Conservation (phyloP, 306 rosid genomes). For the Begonia masoniana region DNA sequence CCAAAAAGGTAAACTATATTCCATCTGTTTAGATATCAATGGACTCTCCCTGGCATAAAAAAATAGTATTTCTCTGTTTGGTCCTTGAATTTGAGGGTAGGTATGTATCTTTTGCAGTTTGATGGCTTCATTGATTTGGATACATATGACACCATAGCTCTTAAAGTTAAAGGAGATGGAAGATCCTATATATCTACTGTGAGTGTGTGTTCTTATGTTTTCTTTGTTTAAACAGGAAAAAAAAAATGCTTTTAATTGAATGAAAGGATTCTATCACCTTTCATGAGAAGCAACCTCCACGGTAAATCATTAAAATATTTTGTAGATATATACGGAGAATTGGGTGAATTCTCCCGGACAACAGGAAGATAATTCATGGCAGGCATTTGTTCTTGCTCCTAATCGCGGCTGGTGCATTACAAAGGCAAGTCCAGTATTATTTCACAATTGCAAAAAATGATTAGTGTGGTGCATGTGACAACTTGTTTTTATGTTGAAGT, state of each 20-base stretch:
- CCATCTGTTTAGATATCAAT: background rate
- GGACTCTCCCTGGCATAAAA: background rate
- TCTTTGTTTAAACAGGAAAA: background rate
- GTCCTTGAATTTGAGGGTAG: background rate
- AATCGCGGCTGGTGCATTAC: slow-evolving; percentile 74
- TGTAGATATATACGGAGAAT: slow-evolving; percentile 83
- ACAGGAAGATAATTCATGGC: slow-evolving; percentile 85
- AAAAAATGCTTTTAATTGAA: background rate
- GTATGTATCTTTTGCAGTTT: slow-evolving; percentile 36
- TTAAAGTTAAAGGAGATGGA: slow-evolving; percentile 84
- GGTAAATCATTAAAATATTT: background rate
- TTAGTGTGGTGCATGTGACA: too few relatives aligned
- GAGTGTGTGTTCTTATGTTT: slow-evolving; percentile 12
- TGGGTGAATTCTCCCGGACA: slow-evolving; percentile 94
- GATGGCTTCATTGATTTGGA: slow-evolving; percentile 86
- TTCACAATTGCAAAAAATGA: background rate
- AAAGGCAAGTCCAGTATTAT: slow-evolving; percentile 33
- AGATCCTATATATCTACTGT: slow-evolving; percentile 89
- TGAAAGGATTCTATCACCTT: too few relatives aligned
- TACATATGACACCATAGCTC: slow-evolving; percentile 66
- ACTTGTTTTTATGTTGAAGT: too few relatives aligned
- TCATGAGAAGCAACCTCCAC: too few relatives aligned
- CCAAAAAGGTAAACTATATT: slow-evolving; percentile 48
- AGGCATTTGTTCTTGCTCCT: slow-evolving; percentile 62
- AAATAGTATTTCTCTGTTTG: background rate